Conservation (phyloP, 805 yeast species). For the Saccharomycopsis amapae region DNA sequence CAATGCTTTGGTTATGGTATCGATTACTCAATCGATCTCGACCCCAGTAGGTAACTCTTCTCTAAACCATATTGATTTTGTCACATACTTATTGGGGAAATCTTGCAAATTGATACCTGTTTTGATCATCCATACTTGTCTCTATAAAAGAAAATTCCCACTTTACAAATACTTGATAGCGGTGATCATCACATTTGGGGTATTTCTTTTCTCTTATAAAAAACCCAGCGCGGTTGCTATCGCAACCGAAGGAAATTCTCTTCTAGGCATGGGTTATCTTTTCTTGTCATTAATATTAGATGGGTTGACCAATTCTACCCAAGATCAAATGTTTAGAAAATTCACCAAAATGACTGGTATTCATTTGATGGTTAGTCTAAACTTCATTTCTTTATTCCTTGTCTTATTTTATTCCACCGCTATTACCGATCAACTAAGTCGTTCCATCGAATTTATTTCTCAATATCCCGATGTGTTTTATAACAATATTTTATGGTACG, state of each 20-base stretch:
- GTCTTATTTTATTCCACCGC: conserved; percentile 43
- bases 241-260: conserved; percentile 30
- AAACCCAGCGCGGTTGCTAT: conserved; percentile 25
- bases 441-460: conserved; percentile 42
- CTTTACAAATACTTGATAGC: conserved; percentile 74
- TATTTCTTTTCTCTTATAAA: conserved; percentile 63
- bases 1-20: conserved; percentile 42
- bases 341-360: conserved; percentile 62
- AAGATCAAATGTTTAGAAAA: conserved; percentile 65
- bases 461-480: conserved; percentile 45
- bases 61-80: conserved; percentile 74
- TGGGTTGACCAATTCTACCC: conserved; percentile 90
- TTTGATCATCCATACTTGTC: conserved; percentile 68
- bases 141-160: conserved; percentile 70
- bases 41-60: conserved; percentile 79
- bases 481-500: conserved; percentile 56
- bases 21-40: conserved; percentile 71
- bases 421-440: conserved; percentile 43
- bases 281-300: conserved; percentile 65
- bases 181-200: conserved; percentile 72
- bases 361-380: conserved; percentile 74
- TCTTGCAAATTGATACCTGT: conserved; percentile 93
- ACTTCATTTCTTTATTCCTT: conserved; percentile 37
- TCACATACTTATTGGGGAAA: conserved; percentile 80
- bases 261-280: conserved; percentile 56